A percentile compares a stretch with the other conserved stretches of the same genome.
Conservation (phyloP, 805 yeast species). For the Dipodascus albidus region DNA sequence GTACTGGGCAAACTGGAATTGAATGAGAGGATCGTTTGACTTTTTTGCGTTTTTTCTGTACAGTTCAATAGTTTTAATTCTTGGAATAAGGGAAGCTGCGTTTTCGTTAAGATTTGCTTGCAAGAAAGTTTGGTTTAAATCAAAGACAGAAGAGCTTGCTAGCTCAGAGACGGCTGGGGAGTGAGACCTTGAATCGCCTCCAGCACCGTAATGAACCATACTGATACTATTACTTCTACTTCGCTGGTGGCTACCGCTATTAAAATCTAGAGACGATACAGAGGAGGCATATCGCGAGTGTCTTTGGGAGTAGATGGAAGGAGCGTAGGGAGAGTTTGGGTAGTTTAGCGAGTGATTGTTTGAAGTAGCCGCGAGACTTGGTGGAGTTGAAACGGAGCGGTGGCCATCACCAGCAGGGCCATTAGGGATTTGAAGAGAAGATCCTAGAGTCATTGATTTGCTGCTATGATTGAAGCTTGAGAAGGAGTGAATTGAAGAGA, state of each 20-base stretch:
- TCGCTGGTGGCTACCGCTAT: neutral
- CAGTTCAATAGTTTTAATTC: conserved; percentile 75
- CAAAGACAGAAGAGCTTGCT: conserved; percentile 18
- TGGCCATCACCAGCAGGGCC: too few relatives aligned
- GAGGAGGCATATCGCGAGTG: neutral
- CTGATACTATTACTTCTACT: neutral
- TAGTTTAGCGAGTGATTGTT: neutral
- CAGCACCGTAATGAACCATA: neutral
- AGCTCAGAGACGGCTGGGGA: conserved; percentile 6
- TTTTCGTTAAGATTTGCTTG: conserved; percentile 16
- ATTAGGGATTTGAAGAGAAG: too few relatives aligned
- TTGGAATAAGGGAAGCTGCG: conserved; percentile 41
- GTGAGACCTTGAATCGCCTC: neutral
- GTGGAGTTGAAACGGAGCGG: neutral
- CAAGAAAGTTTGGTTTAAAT: conserved; percentile 17
- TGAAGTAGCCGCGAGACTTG: neutral
- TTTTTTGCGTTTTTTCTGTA: conserved; percentile 79
- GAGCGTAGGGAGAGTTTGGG: neutral
- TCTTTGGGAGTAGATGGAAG: neutral
- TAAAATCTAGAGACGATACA: neutral
- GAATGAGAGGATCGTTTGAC: conserved; percentile 73
- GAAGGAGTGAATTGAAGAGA: neutral
- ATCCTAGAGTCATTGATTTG: too few relatives aligned
- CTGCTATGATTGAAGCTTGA: neutral
- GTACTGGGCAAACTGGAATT: conserved; percentile 85